Base-by-base conservation (phyloP, 176 grass and related monocot genomes). In the Avena sativa region DNA sequence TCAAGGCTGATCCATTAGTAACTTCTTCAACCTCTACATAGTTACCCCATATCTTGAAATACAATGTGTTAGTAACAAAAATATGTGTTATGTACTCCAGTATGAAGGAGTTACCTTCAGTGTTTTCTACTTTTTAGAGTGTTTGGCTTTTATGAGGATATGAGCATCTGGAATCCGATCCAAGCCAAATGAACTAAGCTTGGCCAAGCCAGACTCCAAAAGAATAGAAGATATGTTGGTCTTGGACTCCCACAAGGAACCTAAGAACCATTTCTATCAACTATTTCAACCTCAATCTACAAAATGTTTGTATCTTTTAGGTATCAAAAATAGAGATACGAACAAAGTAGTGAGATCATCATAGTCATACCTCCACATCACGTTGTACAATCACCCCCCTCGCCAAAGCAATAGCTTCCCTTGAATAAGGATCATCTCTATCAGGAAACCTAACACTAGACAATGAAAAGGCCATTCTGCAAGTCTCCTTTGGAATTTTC, bases 251-350 rank as follows among this genome's bases (percentile, higher is more conserved):
- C 92, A 99, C 49, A 98, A 73, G 47, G 92, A 92, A 58, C 94
- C 97, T 79, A 99, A 90, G 83, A 99, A 99, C 82, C 97, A 53
- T 92, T 94, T 82, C 90, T 94, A 77, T 99, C 97, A 73, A 96
- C 97, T 50, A 88, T 92, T 89, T 99, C 94, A 56, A 99, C 91
- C 84, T 99, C 92, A 48, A 94, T 99, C 92, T 97, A 88, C 40
- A 76, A 25, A 80, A 87, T 71, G 70, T 71, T 40, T 57, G 68
- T 19, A 79, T 56, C 48, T 14, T 78, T 79, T 19, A 79, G 53
- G 62, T 61, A 77, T 28, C 9, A 11, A 58, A 86, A 28, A 66
- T 79, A 8, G 7, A 16, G 23, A 83, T 66, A 49, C 20, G 1
- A 60, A 38, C 23, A 55, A 86, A 21, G 9, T 12, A 87, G 55